Conservation (phyloP, 2,329 filamentous ascomycete species). For the Shiraia sp. region DNA sequence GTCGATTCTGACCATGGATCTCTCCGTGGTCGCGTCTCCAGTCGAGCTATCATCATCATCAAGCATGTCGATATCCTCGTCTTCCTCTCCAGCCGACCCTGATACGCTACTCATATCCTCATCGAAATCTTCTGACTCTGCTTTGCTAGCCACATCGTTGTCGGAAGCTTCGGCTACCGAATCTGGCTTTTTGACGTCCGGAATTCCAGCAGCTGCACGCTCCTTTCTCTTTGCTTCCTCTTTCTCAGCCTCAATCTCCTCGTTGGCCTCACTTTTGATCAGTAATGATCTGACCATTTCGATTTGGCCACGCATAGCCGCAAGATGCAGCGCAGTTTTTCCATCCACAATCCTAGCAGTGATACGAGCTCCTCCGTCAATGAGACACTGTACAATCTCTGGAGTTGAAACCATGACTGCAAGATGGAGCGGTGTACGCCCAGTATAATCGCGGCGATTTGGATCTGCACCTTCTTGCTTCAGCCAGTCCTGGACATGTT, state of each 20-base stretch:
- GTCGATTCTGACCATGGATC: constrained; percentile 49
- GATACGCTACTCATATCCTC: no score
- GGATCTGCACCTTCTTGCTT: constrained; percentile 69
- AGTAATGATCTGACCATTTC: constrained; percentile 75
- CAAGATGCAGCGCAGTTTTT: constrained; percentile 79
- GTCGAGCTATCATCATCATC: constrained; percentile 49
- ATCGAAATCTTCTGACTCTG: constrained; percentile 44
- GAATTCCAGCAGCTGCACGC: constrained; percentile 16
- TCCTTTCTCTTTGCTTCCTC: constrained; percentile 52
- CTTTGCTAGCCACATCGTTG: constrained; percentile 30
- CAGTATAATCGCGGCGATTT: constrained; percentile 64
- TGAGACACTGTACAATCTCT: constrained; percentile 70
- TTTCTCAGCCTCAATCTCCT: constrained; percentile 67
- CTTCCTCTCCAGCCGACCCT: constrained; percentile 50
- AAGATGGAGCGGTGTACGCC: constrained; percentile 77
- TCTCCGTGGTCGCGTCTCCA: constrained; percentile 65
- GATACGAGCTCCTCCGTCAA: constrained; percentile 73
- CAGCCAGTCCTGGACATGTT: constrained; percentile 71
- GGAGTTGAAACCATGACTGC: constrained; percentile 70
- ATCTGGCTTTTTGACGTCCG: constrained; percentile 13
- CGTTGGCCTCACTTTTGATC: constrained; percentile 73
- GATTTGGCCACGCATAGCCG: constrained; percentile 68
- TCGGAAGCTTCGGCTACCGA: constrained; percentile 2
- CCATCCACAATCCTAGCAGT: constrained; percentile 78
- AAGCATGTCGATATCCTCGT: constrained; percentile 58